Conservation (phyloP, 768 basidiomycete species). For the Amanita fuliginea region DNA sequence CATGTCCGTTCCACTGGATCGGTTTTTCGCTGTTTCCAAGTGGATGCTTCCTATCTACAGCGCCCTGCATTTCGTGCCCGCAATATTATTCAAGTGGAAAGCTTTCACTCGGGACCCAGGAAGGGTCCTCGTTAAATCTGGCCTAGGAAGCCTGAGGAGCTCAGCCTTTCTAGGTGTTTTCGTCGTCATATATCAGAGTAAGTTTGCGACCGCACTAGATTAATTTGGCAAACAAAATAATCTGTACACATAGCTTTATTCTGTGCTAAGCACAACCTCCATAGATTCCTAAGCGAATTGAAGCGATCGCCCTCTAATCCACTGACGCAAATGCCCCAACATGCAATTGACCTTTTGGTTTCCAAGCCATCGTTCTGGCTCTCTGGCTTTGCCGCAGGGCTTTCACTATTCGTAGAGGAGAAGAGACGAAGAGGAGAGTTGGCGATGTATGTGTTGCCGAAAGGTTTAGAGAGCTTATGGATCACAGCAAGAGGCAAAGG, state of each 20-base stretch:
- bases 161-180: conserved; percentile 82
- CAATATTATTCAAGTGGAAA: conserved; percentile 69
- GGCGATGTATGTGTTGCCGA: conserved; percentile 87
- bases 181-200: conserved; percentile 74
- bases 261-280: conserved; percentile 56
- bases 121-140: conserved; percentile 51
- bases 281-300: conserved; percentile 31
- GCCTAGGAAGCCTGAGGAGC: conserved; percentile 68
- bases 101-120: conserved; percentile 56
- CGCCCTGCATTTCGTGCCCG: conserved; percentile 82
- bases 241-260: conserved; percentile 32
- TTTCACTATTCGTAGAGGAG: conserved; percentile 82
- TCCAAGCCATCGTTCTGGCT: conserved; percentile 68
- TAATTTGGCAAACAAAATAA: background rate
- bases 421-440: conserved; percentile 81
- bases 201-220: conserved; percentile 12
- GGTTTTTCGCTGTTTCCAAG: conserved; percentile 72
- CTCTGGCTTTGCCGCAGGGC: conserved; percentile 60
- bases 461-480: conserved; percentile 89
- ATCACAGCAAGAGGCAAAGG: conserved; percentile 64
- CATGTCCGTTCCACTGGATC: conserved; percentile 43
- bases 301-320: conserved; percentile 13
- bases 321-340: conserved; percentile 31
- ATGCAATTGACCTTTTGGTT: conserved; percentile 43
- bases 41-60: conserved; percentile 83